A percentile compares a stretch with the other conserved stretches of the same genome.
phyloP scores from a whole-genome alignment of 129 eudicot genomes.

The Chrysanthemum makinoi region DNA sequence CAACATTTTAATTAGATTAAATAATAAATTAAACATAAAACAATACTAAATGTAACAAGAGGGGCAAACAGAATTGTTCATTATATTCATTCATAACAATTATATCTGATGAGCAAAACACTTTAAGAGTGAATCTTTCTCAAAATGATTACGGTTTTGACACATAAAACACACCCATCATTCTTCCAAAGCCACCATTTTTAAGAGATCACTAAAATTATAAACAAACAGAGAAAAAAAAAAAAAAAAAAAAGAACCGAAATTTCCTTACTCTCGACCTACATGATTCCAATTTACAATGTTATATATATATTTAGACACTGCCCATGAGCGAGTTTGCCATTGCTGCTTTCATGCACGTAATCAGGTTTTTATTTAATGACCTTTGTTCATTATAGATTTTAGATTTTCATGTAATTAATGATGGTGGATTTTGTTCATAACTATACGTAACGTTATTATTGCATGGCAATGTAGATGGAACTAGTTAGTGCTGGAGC shows the following conservation, averaged over 20 bases:
- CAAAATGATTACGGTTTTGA: slow-evolving; percentile 37
- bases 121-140: slow-evolving; percentile 32
- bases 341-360: slow-evolving; percentile 23
- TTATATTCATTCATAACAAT: slow-evolving; percentile 14
- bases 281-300: slow-evolving; percentile 34
- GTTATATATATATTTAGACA: slow-evolving; percentile 18
- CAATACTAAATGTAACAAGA: slow-evolving; percentile 8
- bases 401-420: slow-evolving; percentile 35
- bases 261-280: slow-evolving; percentile 24
- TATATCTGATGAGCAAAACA: slow-evolving; percentile 30
- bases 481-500: slow-evolving; percentile 44
- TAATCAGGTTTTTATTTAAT: slow-evolving; percentile 11
- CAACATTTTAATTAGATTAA: too few relatives aligned
- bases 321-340: slow-evolving; percentile 1
- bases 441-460: slow-evolving; percentile 40
- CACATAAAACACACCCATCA: slow-evolving; percentile 18
- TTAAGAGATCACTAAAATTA: slow-evolving; percentile 22
- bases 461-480: slow-evolving; percentile 63
- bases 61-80: slow-evolving; percentile 26
- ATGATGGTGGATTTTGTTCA: slow-evolving; percentile 40
- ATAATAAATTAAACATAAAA: not conserved
- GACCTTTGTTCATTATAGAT: not conserved
- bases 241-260: not conserved
- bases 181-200: slow-evolving; percentile 29
- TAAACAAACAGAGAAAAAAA: not conserved